Evolutionary conservation across 441 rosid genomes (phyloP).

Genomic region (Kokia cookei): DNA sequence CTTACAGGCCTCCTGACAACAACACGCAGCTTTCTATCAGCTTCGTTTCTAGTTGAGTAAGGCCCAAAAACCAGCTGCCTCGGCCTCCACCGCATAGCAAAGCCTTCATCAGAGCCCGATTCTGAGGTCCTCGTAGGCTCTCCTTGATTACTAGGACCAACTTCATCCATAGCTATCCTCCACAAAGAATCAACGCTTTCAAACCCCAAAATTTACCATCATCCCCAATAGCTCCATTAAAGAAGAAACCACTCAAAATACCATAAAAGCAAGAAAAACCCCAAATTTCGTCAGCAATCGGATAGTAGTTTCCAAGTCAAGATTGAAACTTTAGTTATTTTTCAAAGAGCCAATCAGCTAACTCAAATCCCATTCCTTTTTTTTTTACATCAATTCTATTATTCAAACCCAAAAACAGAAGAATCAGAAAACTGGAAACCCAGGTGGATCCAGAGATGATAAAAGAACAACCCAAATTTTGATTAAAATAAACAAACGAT

Average conservation of each 20-base stretch:
- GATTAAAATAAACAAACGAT: neutral
- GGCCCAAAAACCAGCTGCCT: constrained; percentile 59
- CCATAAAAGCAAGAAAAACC: neutral
- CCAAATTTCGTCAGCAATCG: constrained; percentile 24
- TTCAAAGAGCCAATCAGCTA: constrained; percentile 45
- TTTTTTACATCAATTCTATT: neutral
- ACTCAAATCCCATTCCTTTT: constrained; percentile 18
- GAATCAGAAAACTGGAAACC: neutral
- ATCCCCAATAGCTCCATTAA: constrained; percentile 29
- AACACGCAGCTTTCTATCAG: constrained; percentile 44
- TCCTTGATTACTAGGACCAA: constrained; percentile 40
- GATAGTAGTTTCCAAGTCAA: constrained; percentile 11
- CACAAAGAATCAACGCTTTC: constrained; percentile 28
- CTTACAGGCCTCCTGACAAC: constrained; percentile 73
- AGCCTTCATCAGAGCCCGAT: constrained; percentile 21
- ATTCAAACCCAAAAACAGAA: neutral
- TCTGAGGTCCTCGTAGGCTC: constrained; percentile 25
- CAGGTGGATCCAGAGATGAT: neutral
- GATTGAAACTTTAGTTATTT: constrained; percentile 21
- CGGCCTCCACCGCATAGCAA: constrained; percentile 58
- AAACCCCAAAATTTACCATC: constrained; percentile 22
- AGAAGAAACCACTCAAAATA: neutral
- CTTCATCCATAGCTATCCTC: constrained; percentile 54
- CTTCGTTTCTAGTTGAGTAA: constrained; percentile 25
- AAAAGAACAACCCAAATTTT: neutral